Percentiles rank a stretch among this genome's conserved stretches.
phyloP scores from a whole-genome alignment of 768 basidiomycete species.

The Russula lepida region DNA sequence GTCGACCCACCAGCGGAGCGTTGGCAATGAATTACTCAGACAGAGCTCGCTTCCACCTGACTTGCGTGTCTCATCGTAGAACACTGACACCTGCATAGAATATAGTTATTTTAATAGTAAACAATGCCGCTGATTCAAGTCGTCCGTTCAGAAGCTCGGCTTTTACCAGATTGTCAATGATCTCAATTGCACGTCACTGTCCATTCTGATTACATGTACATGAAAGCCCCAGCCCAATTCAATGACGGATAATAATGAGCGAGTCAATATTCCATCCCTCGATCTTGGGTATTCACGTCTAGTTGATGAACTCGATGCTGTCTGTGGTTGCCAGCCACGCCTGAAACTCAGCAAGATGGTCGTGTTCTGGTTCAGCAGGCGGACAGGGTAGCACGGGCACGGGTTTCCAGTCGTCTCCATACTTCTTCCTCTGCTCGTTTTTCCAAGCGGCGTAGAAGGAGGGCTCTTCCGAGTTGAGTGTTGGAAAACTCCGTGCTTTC shows the following conservation, averaged over 20 bases:
- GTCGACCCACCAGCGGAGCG: slow-evolving; percentile 31
- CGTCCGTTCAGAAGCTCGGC: not conserved
- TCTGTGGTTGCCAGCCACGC: slow-evolving; percentile 18
- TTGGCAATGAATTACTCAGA: not conserved
- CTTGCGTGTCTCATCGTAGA: not conserved
- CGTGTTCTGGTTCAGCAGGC: slow-evolving; percentile 21
- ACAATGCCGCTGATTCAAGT: not conserved
- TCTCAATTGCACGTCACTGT: not conserved
- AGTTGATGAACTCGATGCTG: slow-evolving; percentile 12
- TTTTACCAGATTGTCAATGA: not conserved
- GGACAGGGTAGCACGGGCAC: not conserved
- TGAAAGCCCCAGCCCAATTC: not conserved
- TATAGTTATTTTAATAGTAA: slow-evolving; percentile 1
- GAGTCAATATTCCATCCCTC: not conserved
- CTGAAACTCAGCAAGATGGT: slow-evolving; percentile 59
- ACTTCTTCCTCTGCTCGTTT: slow-evolving; percentile 1
- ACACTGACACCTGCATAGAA: not conserved
- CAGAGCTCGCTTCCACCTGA: not conserved
- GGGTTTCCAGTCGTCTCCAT: slow-evolving; percentile 12
- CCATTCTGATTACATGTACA: not conserved
- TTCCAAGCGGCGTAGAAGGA: slow-evolving; percentile 16
- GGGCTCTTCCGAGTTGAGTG: slow-evolving; percentile 4
- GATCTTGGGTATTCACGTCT: not conserved
- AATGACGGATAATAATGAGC: not conserved
- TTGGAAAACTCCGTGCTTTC: not conserved